phyloP scores from a whole-genome alignment of 768 basidiomycete species.

The Mrakia frigida region DNA sequence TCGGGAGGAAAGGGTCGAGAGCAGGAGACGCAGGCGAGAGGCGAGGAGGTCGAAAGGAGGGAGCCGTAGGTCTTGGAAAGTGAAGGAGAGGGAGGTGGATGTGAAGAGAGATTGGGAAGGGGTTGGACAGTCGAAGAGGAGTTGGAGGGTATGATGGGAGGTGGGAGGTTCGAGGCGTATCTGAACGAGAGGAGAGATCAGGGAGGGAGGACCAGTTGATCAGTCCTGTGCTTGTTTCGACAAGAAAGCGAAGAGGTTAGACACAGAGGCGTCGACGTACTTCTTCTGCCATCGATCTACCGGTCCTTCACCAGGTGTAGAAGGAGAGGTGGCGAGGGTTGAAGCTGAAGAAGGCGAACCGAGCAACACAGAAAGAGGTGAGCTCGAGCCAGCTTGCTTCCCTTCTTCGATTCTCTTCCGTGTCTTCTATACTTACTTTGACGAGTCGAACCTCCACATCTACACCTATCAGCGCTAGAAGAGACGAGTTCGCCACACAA shows the following conservation, averaged over 20 bases:
- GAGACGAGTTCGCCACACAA: conserved; percentile 10
- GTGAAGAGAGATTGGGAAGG: background rate
- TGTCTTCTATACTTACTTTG: background rate
- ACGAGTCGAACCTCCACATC: conserved; percentile 2
- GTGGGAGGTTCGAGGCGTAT: conserved; percentile 2
- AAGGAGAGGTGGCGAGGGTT: conserved; percentile 1
- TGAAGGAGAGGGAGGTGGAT: background rate
- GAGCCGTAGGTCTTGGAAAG: conserved; percentile 12
- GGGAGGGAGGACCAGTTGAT: background rate
- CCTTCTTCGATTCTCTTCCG: background rate
- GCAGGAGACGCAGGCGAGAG: conserved; percentile 11
- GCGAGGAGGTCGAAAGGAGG: background rate
- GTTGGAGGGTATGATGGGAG: background rate
- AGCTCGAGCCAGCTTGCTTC: background rate
- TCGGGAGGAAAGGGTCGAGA: conserved; percentile 2
- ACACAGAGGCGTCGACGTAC: background rate
- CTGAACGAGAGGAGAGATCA: background rate
- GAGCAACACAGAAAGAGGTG: background rate
- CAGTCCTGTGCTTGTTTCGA: background rate
- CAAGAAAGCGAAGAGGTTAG: background rate
- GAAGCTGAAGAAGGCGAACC: background rate
- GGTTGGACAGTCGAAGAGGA: background rate
- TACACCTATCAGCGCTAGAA: background rate
- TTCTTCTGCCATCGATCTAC: conserved; percentile 9
- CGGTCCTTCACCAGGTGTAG: background rate